Base-by-base conservation (phyloP, 306 rosid genomes). In the Pachyrhizus erosus region DNA sequence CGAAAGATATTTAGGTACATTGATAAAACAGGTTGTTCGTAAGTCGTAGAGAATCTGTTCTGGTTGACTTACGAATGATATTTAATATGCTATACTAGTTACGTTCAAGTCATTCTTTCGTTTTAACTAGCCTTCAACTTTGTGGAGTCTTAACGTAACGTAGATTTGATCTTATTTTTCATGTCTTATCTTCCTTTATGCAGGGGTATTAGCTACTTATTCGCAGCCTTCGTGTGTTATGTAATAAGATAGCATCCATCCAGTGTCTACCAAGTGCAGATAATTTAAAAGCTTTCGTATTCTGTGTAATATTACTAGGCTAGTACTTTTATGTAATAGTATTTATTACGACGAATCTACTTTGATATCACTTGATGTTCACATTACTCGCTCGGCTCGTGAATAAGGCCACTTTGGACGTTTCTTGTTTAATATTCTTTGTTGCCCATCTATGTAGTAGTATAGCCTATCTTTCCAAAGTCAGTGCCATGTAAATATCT, bases 141-240 rank as follows among this genome's bases (percentile, higher is more conserved):
- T 43, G 62, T 45, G 34, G 37, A 20, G 29, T 37, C 58, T 33
- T n/a, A n/a, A n/a, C n/a, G n/a, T n/a, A 45, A 43, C 45, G 7
- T 51, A 46, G 73, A 70, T 37, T 72, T 10, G 39, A 33, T 72
- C 37, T 64, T 76, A 26, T 57, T 70, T 27, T 73, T 83, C 40
- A 84, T 85, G 57, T 77, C 73, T 65, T 86, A 5, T 73, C 65
- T 60, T 70, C 57, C 77, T 12, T 66, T 72, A 72, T 89, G 87
- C 93, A 92, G 95, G 95, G 92, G 86, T 79, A 72, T 73, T 81
- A 78, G 91, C 76, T 66, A 65, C 85, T 39, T 67, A 57, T 75
- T 80, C 81, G 43, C 62, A 20, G 86, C 70, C 49, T 78, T 43
- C 17, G 11, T 71, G 86, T 78, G 40, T 75, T 43, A 72, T 48